Evolutionary conservation across 192 early-diverging fungal genomes (phyloP).

Genomic region (Martensiomyces pterosporus): DNA sequence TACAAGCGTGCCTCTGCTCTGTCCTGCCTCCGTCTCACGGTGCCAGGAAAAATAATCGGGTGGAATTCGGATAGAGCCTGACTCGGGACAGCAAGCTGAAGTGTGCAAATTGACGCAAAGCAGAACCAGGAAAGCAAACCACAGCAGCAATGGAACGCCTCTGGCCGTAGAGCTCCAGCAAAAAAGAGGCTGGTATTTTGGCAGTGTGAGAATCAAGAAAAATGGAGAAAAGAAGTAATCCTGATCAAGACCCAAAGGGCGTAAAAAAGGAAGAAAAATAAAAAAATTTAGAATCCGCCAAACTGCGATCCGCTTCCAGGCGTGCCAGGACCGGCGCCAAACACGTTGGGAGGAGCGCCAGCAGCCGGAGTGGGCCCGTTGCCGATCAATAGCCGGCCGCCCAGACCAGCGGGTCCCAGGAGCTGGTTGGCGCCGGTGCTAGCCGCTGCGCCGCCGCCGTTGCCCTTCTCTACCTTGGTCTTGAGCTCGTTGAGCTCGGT

Average conservation of each 20-base stretch:
- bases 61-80: no score
- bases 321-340: constrained; percentile 13
- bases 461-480: constrained; percentile 52
- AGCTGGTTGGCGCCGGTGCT: constrained; percentile 51
- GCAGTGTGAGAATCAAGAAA: not conserved
- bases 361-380: constrained; percentile 13
- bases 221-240: constrained; percentile 3
- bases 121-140: no score
- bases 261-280: not conserved
- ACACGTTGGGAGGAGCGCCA: constrained; percentile 15
- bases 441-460: constrained; percentile 19
- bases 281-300: constrained; percentile 25
- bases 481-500: constrained; percentile 57
- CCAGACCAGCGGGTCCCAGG: constrained; percentile 62
- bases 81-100: no score
- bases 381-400: constrained; percentile 70
- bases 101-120: no score
- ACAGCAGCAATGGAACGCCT: no score
- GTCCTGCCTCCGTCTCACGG: no score
- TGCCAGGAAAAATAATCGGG: no score
- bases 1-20: no score
- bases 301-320: constrained; percentile 24
- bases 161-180: not conserved
- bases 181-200: not conserved
- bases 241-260: not conserved